Evolutionary conservation across 176 grass and related monocot species (phyloP).

Genomic region (Zea luxurians): DNA sequence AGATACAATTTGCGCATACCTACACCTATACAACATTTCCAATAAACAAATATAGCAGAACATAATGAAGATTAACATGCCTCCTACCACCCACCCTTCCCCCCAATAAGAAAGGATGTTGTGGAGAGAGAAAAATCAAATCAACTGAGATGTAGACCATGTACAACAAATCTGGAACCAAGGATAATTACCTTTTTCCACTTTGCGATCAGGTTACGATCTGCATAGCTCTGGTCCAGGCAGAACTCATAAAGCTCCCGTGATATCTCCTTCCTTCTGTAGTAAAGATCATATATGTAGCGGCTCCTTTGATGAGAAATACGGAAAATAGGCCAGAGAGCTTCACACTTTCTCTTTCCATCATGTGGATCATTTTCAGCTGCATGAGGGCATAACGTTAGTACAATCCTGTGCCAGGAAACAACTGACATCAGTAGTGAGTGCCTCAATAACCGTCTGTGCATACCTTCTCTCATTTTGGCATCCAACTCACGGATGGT

Average conservation of each 20-base stretch:
- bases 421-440: background rate
- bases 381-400: conserved; percentile 26
- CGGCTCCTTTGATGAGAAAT: conserved; percentile 84
- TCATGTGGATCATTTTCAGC: conserved; percentile 97
- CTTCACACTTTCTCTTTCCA: conserved; percentile 87
- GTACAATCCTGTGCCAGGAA: background rate
- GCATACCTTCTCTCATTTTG: conserved; percentile 86
- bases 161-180: background rate
- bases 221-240: conserved; percentile 80
- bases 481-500: conserved; percentile 81
- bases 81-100: background rate
- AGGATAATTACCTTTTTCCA: conserved; percentile 71
- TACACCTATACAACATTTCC: background rate
- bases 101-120: background rate
- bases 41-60: conserved; percentile 3
- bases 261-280: conserved; percentile 90
- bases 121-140: background rate
- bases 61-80: background rate
- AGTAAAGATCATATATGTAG: conserved; percentile 88
- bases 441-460: background rate
- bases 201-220: conserved; percentile 89
- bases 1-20: background rate
- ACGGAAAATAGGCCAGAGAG: conserved; percentile 83
- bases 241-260: conserved; percentile 85
- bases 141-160: background rate